These are phyloP conservation scores for Ricinus communis DNA, from an alignment of 345 rosid genomes.

Conservation along the genomic window DNA sequence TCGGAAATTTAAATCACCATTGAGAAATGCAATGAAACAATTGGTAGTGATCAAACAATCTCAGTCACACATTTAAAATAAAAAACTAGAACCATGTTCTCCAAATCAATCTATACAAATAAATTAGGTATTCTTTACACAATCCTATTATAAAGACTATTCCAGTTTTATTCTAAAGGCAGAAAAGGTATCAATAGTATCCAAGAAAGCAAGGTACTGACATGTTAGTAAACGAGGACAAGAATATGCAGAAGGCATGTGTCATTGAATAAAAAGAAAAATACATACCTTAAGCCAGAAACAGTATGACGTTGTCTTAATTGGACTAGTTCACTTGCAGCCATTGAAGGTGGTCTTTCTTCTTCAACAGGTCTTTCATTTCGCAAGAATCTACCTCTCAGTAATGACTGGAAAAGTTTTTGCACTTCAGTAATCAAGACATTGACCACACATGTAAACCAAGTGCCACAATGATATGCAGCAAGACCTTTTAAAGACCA, in stretches of 20 bases:
- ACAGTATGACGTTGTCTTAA: slow-evolving; percentile 87
- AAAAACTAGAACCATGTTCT: background rate
- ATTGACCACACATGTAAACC: background rate
- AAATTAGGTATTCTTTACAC: background rate
- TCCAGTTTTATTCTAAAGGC: background rate
- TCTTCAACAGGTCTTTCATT: slow-evolving; percentile 76
- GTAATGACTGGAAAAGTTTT: slow-evolving; percentile 63
- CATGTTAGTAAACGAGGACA: background rate
- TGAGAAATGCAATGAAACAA: too few relatives aligned
- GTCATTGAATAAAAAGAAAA: slow-evolving; percentile 6
- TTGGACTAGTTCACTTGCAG: slow-evolving; percentile 83
- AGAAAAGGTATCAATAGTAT: background rate
- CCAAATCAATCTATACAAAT: background rate
- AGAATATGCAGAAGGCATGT: slow-evolving; percentile 3
- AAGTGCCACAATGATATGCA: slow-evolving; percentile 4
- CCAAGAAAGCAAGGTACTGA: background rate
- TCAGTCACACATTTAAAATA: background rate
- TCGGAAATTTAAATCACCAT: too few relatives aligned
- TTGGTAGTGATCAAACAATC: background rate
- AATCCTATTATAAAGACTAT: background rate
- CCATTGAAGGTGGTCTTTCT: slow-evolving; percentile 77
- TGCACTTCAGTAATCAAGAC: slow-evolving; percentile 11
- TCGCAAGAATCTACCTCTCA: slow-evolving; percentile 93
- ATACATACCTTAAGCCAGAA: slow-evolving; percentile 80
- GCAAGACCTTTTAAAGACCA: background rate